Evolutionary conservation across 225 moss, liverwort and hornwort species (phyloP), one percentile per base, ranked within the genome.

Genomic region (Sphagnum tenellum): DNA sequence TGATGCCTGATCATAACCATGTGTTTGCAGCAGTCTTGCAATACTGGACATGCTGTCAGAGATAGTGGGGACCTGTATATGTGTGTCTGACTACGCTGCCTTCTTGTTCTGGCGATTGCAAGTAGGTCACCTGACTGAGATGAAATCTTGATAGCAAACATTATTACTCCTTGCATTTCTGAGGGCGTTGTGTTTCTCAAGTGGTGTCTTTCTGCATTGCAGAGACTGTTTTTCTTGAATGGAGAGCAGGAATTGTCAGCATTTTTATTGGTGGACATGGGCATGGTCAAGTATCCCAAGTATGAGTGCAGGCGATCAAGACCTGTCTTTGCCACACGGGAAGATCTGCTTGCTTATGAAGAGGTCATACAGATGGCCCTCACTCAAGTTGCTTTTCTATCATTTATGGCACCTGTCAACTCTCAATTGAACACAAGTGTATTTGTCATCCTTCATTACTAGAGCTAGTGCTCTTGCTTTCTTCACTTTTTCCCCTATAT

Each of bases 161-260:
- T 29, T 29, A 29, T 29, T 29, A 29, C 29, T 29, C 29, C 29
- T 29, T 1, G 1, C 29, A 29, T 29, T 29, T 29, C 29, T 29
- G 29, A 29, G 29, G 29, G 29, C 1, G 29, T 29, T 29, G 29
- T 29, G 29, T 29, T 29, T 29, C 29, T 29, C 29, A 29, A 29
- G 29, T 29, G 29, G 61, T 62, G 52, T 52, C 9, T 52, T 52
- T 52, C 7, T 6, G 52, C 9, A 5, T 12, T 64, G 50, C 83
- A 98, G 96, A 90, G 93, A 70, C 90, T 98, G 11, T 98, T 98
- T 72, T 98, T 98, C 53, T 71, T 98, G 49, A 90, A 93, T 61
- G 90, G 87, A 72, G 87, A 89, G 56, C 86, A 87, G 69, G 93
- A 98, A 65, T 79, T 98, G 47, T 87, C 96, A 67, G 76, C 96